A percentile compares a stretch with the other conserved stretches of the same genome.
Evolutionary conservation across 108 stramenopile genomes (phyloP).

Genomic region (Conticribra weissflogii): DNA sequence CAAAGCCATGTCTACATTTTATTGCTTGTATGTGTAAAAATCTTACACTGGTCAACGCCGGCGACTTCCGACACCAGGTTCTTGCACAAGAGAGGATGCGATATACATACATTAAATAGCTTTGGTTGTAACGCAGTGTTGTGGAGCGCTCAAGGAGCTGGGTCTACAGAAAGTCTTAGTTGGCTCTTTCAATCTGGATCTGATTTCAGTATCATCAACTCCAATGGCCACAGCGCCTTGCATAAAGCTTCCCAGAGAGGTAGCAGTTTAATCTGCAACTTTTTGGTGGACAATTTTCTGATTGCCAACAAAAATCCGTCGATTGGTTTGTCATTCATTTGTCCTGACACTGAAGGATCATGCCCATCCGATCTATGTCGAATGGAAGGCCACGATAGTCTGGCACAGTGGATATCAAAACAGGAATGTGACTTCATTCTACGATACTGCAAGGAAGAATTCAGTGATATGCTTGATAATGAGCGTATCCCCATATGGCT

Average conservation of each 20-base stretch:
- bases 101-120: slow-evolving; percentile 59
- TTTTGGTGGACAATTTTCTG: slow-evolving; percentile 57
- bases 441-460: not conserved
- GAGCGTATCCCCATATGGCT: slow-evolving; percentile 14
- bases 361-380: slow-evolving; percentile 83
- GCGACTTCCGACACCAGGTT: slow-evolving; percentile 38
- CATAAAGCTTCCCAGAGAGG: slow-evolving; percentile 90
- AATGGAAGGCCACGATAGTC: slow-evolving; percentile 31
- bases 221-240: slow-evolving; percentile 79
- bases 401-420: slow-evolving; percentile 31
- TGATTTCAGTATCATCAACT: slow-evolving; percentile 59
- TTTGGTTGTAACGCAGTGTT: slow-evolving; percentile 87
- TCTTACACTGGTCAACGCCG: not conserved
- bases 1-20: not conserved
- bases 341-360: slow-evolving; percentile 74
- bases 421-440: slow-evolving; percentile 27
- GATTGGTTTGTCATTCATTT: slow-evolving; percentile 45
- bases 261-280: slow-evolving; percentile 50
- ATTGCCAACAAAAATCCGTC: not conserved
- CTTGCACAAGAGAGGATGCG: slow-evolving; percentile 48
- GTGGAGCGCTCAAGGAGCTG: slow-evolving; percentile 82
- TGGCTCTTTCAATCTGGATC: slow-evolving; percentile 66
- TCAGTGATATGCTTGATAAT: not conserved
- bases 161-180: slow-evolving; percentile 41
- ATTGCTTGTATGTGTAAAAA: not conserved